These are phyloP conservation scores for Lachancea dasiensis DNA, from an alignment of 805 yeast species.

Conservation along the genomic window DNA sequence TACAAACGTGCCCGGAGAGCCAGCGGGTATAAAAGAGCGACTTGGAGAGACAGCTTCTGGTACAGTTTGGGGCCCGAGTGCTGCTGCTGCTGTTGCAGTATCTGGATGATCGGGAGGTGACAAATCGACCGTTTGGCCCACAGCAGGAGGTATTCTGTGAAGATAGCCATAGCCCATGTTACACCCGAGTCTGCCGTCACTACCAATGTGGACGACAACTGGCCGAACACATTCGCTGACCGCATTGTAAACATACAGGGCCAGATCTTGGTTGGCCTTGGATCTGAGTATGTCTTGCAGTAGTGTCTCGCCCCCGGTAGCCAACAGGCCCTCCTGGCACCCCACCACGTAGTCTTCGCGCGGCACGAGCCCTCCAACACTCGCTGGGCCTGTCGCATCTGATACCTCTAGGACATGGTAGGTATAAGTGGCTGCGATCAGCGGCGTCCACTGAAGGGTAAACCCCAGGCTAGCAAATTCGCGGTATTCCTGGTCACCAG, in stretches of 20 bases:
- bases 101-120: too few relatives aligned
- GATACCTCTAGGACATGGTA: conserved; percentile 80
- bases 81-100: too few relatives aligned
- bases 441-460: conserved; percentile 69
- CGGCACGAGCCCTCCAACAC: conserved; percentile 72
- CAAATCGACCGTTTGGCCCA: not conserved
- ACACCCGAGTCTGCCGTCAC: conserved; percentile 81
- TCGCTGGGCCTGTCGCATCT: conserved; percentile 70
- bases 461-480: conserved; percentile 53
- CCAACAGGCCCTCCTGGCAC: conserved; percentile 76
- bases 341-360: conserved; percentile 86
- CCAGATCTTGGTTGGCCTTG: conserved; percentile 40
- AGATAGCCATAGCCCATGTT: conserved; percentile 91
- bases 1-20: not conserved
- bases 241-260: conserved; percentile 77
- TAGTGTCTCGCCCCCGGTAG: conserved; percentile 81
- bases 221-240: conserved; percentile 84
- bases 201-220: conserved; percentile 77
- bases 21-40: conserved; percentile 12
- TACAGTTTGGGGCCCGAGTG: too few relatives aligned
- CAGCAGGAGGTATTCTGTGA: conserved; percentile 68
- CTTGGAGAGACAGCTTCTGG: conserved; percentile 13
- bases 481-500: conserved; percentile 17
- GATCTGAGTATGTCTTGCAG: conserved; percentile 61
- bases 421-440: conserved; percentile 69